These are phyloP conservation scores for Parascedosporium putredinis DNA, from an alignment of 2,329 filamentous ascomycete species.

Conservation along the genomic window DNA sequence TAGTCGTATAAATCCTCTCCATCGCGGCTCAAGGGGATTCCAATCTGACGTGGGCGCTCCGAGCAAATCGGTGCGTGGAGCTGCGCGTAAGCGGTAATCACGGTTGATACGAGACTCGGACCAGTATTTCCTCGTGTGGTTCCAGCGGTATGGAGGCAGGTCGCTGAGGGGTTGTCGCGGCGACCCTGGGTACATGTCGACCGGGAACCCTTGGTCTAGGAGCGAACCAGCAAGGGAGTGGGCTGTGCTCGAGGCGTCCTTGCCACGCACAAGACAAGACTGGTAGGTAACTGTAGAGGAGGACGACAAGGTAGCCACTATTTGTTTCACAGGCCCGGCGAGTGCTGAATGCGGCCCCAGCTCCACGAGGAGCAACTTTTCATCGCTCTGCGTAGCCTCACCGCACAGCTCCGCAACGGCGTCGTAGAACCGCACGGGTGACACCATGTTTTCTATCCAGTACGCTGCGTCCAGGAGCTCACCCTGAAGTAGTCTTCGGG, in stretches of 20 bases:
- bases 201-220: background rate
- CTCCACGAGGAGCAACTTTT: too few species aligned
- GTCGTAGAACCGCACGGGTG: too few species aligned
- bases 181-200: background rate
- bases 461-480: too few species aligned
- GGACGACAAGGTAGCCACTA: background rate
- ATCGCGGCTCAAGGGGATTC: constrained; percentile 16
- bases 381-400: too few species aligned
- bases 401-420: too few species aligned
- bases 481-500: too few species aligned
- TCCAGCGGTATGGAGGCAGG: constrained; percentile 18
- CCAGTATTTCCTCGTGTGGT: constrained; percentile 22
- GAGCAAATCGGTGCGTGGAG: constrained; percentile 27
- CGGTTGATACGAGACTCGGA: constrained; percentile 19
- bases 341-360: constrained; percentile 18
- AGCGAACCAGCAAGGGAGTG: background rate
- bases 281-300: background rate
- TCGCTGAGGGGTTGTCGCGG: constrained; percentile 9
- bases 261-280: background rate
- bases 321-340: constrained; percentile 13
- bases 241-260: background rate
- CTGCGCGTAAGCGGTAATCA: constrained; percentile 18
- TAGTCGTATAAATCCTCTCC: constrained; percentile 16
- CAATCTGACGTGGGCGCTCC: constrained; percentile 18
- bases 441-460: too few species aligned